A percentile compares a stretch with the other conserved stretches of the same genome.
Evolutionary conservation across 306 rosid genomes (phyloP).

Genomic region (Astragalus membranaceus): DNA sequence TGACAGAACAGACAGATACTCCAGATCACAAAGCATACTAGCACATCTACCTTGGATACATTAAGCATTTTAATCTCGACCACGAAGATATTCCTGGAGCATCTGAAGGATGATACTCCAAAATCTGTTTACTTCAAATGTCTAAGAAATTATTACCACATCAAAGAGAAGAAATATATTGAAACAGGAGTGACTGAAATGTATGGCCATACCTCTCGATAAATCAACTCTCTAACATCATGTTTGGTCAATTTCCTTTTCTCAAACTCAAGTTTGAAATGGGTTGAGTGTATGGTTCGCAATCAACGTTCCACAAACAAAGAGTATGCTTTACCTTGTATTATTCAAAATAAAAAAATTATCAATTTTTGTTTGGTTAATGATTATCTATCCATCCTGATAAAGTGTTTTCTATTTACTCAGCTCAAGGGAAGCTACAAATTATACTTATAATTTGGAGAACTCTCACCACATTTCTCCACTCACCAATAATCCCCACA

Average conservation of each 20-base stretch:
- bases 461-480: not conserved
- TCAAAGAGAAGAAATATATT: not conserved
- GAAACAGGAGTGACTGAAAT: constrained; percentile 20
- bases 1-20: not conserved
- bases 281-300: constrained; percentile 84
- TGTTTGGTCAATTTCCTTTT: constrained; percentile 83
- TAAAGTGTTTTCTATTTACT: not conserved
- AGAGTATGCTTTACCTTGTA: not conserved
- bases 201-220: constrained; percentile 66
- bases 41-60: constrained; percentile 83
- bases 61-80: constrained; percentile 93
- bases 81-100: constrained; percentile 86
- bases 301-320: constrained; percentile 70
- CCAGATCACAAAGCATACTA: not conserved
- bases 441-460: not conserved
- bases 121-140: constrained; percentile 52
- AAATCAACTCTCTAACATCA: constrained; percentile 92
- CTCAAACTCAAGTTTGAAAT: constrained; percentile 98
- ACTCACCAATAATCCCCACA: constrained; percentile 75
- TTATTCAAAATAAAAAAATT: not conserved
- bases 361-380: not conserved
- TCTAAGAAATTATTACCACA: constrained; percentile 7
- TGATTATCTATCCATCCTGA: not conserved
- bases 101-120: constrained; percentile 97
- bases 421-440: constrained; percentile 2